Evolutionary conservation across 805 yeast genomes (phyloP).

Genomic region (Kregervanrija fluxuum): DNA sequence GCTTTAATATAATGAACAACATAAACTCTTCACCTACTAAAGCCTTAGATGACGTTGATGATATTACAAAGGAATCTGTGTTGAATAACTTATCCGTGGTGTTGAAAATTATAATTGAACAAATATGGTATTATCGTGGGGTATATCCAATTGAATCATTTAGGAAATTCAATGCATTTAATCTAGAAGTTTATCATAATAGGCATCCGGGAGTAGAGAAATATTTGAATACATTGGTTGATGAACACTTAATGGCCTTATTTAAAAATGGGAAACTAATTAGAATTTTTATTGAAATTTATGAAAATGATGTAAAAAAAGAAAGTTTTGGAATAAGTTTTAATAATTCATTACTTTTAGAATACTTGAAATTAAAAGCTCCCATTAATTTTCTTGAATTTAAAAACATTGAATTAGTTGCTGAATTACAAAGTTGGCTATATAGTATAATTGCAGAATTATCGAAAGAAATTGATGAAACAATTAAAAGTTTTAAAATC

Average conservation of each 20-base stretch:
- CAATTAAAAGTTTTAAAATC: constrained; percentile 14
- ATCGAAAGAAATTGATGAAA: neutral
- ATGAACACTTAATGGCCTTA: constrained; percentile 13
- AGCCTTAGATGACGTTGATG: neutral
- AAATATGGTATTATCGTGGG: constrained; percentile 43
- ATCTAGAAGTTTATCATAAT: constrained; percentile 33
- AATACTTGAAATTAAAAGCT: constrained; percentile 7
- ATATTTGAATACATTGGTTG: constrained; percentile 30
- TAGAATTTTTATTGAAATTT: constrained; percentile 20
- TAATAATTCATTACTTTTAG: constrained; percentile 22
- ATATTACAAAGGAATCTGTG: neutral
- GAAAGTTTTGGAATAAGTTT: constrained; percentile 25
- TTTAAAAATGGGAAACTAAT: constrained; percentile 18
- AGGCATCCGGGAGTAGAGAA: constrained; percentile 39
- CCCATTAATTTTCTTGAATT: constrained; percentile 8
- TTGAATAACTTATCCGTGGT: constrained; percentile 37
- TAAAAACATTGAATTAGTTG: constrained; percentile 11
- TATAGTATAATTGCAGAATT: constrained; percentile 20
- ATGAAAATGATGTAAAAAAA: constrained; percentile 1
- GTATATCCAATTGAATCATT: constrained; percentile 51
- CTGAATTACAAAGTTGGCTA: constrained; percentile 21
- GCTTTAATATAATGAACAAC: neutral
- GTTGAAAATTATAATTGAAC: constrained; percentile 44
- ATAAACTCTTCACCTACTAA: neutral
- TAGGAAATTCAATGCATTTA: constrained; percentile 34